Conservation (phyloP, 306 rosid genomes). For the Hippophae rhamnoides region DNA sequence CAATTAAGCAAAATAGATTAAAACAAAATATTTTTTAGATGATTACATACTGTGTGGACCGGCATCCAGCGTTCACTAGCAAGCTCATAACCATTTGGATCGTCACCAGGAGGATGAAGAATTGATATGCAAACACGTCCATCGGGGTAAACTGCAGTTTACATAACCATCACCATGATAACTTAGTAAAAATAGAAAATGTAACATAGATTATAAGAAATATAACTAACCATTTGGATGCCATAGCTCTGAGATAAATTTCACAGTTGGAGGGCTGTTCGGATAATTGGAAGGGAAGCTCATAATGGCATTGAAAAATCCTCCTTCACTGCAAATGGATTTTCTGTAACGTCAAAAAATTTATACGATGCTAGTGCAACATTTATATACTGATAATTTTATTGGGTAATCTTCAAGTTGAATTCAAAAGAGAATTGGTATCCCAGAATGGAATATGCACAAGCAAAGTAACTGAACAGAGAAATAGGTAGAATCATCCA, state of each 20-base stretch:
- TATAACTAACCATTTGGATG: conserved; percentile 78
- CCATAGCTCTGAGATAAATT: conserved; percentile 83
- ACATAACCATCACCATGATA: conserved; percentile 12
- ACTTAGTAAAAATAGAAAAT: conserved; percentile 3
- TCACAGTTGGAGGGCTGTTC: conserved; percentile 89
- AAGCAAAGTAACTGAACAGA: too few species aligned
- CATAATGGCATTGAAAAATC: conserved; percentile 94
- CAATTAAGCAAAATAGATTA: neutral
- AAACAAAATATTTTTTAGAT: neutral
- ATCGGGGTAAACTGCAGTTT: conserved; percentile 77
- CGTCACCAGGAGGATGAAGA: conserved; percentile 98
- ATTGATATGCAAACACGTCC: conserved; percentile 99
- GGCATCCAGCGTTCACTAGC: conserved; percentile 99
- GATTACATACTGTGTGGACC: conserved; percentile 71
- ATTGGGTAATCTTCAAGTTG: too few species aligned
- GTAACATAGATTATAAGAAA: neutral
- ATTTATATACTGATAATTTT: too few species aligned
- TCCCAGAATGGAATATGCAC: too few species aligned
- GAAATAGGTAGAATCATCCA: too few species aligned
- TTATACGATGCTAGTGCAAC: too few species aligned
- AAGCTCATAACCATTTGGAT: conserved; percentile 96
- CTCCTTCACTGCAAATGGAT: conserved; percentile 68
- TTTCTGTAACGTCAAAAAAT: neutral
- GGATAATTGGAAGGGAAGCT: conserved; percentile 90
- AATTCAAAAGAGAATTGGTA: too few species aligned